Evolutionary conservation across 2,329 filamentous ascomycete genomes (phyloP).

Genomic region (Paecilomyces sp.): DNA sequence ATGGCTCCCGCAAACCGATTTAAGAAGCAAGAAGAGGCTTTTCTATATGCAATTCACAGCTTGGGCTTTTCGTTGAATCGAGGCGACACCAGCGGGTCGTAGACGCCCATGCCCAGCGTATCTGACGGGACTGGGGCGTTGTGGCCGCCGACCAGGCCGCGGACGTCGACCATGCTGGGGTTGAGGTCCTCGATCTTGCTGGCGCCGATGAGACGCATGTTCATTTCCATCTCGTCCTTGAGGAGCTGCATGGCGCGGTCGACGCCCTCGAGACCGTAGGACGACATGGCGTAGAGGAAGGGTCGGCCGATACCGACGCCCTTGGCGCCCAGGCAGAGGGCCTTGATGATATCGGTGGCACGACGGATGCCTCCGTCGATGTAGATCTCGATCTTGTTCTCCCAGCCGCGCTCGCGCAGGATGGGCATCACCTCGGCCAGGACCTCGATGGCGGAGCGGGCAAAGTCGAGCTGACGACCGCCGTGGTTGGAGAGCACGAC

Average conservation of each 20-base stretch:
- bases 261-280: slow-evolving; percentile 81
- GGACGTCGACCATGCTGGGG: slow-evolving; percentile 70
- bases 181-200: slow-evolving; percentile 68
- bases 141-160: slow-evolving; percentile 57
- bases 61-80: slow-evolving; percentile 43
- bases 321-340: slow-evolving; percentile 81
- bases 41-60: slow-evolving; percentile 17
- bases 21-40: background rate
- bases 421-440: slow-evolving; percentile 90
- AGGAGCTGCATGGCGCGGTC: slow-evolving; percentile 87
- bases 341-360: slow-evolving; percentile 92
- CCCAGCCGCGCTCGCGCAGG: slow-evolving; percentile 63
- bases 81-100: slow-evolving; percentile 48
- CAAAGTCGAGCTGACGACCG: slow-evolving; percentile 86
- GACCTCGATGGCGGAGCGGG: slow-evolving; percentile 81
- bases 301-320: slow-evolving; percentile 92
- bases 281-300: slow-evolving; percentile 93
- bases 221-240: slow-evolving; percentile 98
- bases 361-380: slow-evolving; percentile 86
- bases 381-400: slow-evolving; percentile 76
- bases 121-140: slow-evolving; percentile 54
- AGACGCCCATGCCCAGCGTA: slow-evolving; percentile 51
- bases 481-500: slow-evolving; percentile 96
- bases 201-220: slow-evolving; percentile 88
- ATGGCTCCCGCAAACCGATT: background rate